phyloP scores from a whole-genome alignment of 2,329 filamentous ascomycete species.

The Capronia americana region DNA sequence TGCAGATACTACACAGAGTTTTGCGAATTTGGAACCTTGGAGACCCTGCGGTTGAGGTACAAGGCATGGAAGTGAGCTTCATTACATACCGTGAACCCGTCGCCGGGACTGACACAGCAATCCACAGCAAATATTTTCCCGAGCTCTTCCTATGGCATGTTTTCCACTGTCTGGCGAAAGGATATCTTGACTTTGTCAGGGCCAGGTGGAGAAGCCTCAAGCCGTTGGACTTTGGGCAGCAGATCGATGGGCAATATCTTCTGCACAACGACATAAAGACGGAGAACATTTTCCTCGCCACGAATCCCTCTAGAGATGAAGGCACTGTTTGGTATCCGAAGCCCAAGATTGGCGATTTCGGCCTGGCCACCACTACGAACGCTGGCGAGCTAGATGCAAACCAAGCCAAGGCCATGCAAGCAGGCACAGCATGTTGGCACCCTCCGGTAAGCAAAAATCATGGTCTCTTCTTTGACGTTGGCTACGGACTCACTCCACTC shows the following conservation, averaged over 20 bases:
- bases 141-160: slow-evolving; percentile 35
- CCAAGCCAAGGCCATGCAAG: slow-evolving; percentile 1
- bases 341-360: slow-evolving; percentile 34
- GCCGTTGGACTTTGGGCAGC: slow-evolving; percentile 18
- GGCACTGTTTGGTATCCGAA: slow-evolving; percentile 23
- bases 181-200: slow-evolving; percentile 18
- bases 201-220: slow-evolving; percentile 22
- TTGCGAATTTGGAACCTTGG: slow-evolving; percentile 24
- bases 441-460: slow-evolving; percentile 12
- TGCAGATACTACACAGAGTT: slow-evolving; percentile 34
- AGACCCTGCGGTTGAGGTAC: slow-evolving; percentile 29
- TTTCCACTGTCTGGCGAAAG: slow-evolving; percentile 30
- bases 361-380: slow-evolving; percentile 27
- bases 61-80: slow-evolving; percentile 32
- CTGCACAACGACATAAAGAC: slow-evolving; percentile 34
- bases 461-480: neutral
- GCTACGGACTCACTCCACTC: neutral
- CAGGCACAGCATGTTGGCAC: slow-evolving; percentile 4
- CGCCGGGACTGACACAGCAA: neutral
- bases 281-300: slow-evolving; percentile 27
- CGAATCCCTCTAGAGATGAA: slow-evolving; percentile 7
- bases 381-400: slow-evolving; percentile 9
- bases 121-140: slow-evolving; percentile 28
- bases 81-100: neutral
- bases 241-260: slow-evolving; percentile 16